Evolutionary conservation across 306 rosid species (phyloP), one percentile per base, ranked within the genome.

Genomic region (Styphnolobium japonicum): DNA sequence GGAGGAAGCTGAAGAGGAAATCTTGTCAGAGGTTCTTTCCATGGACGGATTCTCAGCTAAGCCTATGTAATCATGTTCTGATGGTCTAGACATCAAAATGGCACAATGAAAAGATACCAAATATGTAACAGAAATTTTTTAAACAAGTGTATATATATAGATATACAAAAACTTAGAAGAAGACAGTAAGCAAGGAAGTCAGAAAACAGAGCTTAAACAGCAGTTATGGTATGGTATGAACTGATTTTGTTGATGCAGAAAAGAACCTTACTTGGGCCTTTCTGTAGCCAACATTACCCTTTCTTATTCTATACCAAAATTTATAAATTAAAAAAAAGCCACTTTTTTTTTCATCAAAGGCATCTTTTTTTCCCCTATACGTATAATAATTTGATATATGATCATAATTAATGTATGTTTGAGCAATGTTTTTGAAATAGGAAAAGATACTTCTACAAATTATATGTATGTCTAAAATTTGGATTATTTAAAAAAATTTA

Each of bases 61-160:
- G 84, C 92, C 94, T 86, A 90, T 92, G 92, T 92, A 92, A 71
- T 89, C 93, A 86, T 89, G 97, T 75, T 88, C 92, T 10, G 86
- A 84, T 36, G 91, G 89, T 80, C 19, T 78, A 87, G 95, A 87
- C 94, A 91, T 91, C 73, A 90, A 80, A 79, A 60, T 78, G 71
- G 51, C 49, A 45, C 80, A 16, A 36, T 27, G 37, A 64, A 72
- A 31, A 27, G 9, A 52, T 60, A 64, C 1, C 22, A 73, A 64
- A 27, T 67, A 61, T 53, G 76, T 46, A 68, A 64, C 61, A 29
- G 39, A 39, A 62, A 40, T n/a, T 29, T 69, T 40, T 73, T 57
- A 9, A 23, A 66, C 55, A 25, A 67, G 63, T 19, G 36, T 4
- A 51, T 66, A 4, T 55, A 12, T 11, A 2, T n/a, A n/a, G n/a